Base-by-base conservation (phyloP, 768 basidiomycete species). In the Panaeolus papilionaceus region DNA sequence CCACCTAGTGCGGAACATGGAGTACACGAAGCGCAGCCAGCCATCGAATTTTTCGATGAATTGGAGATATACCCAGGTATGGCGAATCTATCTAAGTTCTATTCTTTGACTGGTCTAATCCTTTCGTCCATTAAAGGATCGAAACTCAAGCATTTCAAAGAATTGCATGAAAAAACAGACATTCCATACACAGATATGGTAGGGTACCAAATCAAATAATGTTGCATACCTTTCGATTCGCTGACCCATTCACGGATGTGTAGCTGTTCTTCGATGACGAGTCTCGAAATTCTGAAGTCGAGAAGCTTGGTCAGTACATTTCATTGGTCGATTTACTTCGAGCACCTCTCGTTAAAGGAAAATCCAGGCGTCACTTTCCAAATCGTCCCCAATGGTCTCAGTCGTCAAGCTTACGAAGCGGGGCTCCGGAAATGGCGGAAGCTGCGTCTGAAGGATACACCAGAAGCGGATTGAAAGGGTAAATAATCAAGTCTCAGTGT, bases 101-200 rank as follows among this genome's bases (percentile, higher is more conserved):
- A 39, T 39, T 39, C 7, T 39, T 7, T 39, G 38, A 39, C 38
- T 39, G 12, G 38, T 39, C 38, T 39, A 61, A 8, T 18, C 28
- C 23, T 23, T 23, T 23, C 23, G 23, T 23, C 23, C 23, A 23
- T 23, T 23, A 23, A 23, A 23, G 23, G 92, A 16, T 93, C 93
- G 26, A 96, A 96, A 79, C 79, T 94, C 18, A 84, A 85, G 4
- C 94, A 96, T 74, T 96, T 96, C 81, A 88, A 86, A 74, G 83
- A 85, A 58, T 73, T 96, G 26, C 90, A 94, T 74, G 79, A 86
- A 61, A 84, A 87, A 71, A 95, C 93, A 0, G 90, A 89, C 2
- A 87, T 95, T 62, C 87, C 92, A 0, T 95, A 93, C 72, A 84
- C 85, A 8, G 89, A 94, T 69, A 95, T 95, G 93, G 92, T 91